Evolutionary conservation across 2,329 filamentous ascomycete species (phyloP), one percentile per base, ranked within the genome.

Genomic region (Colletotrichum sidae): DNA sequence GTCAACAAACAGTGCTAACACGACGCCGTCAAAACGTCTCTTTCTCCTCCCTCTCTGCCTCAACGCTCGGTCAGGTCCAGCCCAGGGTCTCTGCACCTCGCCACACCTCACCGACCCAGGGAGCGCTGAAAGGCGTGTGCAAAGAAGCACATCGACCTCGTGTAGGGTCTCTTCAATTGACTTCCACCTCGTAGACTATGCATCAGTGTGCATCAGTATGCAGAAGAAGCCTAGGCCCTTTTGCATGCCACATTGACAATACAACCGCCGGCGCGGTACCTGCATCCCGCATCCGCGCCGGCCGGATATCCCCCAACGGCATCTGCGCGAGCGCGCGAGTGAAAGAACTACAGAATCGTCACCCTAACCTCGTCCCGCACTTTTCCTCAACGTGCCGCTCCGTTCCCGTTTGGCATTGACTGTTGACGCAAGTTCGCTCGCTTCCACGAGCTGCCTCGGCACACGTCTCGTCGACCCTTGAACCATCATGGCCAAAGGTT

Each of bases 41-140:
- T 9, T 39, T n/a, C 34, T 15, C 11, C 9, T 17, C 44, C n/a
- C 37, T 8, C 54, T 39, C 45, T 35, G 8, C 25, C 4, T 17
- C 33, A 11, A 44, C 58, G 57, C 62, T 62, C 51, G 58, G 62
- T 15, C 52, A 12, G 57, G 51, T 56, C 62, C 52, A 8, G 62
- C 35, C 51, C 35, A 13, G 15, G 9, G 8, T 17, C n/a, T 46
- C 44, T 33, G 44, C 44, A 46, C 44, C 44, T 46, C 44, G 44
- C 44, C 44, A 33, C 44, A 46, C n/a, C n/a, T 46, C 44, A 25
- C 44, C 17, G 13, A 46, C 44, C 38, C 38, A 41, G 9, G 6
- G 9, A 41, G 9, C 13, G 38, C 38, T 25, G 25, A 25, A 25
- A 25, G 25, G 38, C 38, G 38, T 41, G 44, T 17, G 44, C 44